These are phyloP conservation scores for Fusarium chuoi DNA, from an alignment of 2,329 filamentous ascomycete species.

Conservation along the genomic window DNA sequence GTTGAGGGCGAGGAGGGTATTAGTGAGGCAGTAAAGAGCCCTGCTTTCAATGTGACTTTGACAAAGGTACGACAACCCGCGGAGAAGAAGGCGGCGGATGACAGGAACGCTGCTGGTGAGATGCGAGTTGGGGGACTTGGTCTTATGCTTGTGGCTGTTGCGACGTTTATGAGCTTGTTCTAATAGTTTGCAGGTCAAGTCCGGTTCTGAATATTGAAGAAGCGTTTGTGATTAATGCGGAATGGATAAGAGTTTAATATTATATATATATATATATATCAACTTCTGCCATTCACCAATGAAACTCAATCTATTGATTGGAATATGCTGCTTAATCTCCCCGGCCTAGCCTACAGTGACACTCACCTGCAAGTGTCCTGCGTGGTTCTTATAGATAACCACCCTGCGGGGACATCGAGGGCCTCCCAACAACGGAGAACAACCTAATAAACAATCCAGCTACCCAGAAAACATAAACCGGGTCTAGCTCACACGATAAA, in stretches of 20 bases:
- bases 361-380: accelerated
- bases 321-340: background rate
- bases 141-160: background rate
- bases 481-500: background rate
- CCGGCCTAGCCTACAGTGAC: too few species aligned
- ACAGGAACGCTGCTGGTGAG: background rate
- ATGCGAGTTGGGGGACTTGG: slow-evolving; percentile 4
- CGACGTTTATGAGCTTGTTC: slow-evolving; percentile 33
- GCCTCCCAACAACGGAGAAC: background rate
- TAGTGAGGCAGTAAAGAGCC: slow-evolving; percentile 33
- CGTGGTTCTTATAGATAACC: background rate
- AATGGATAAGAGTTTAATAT: too few species aligned
- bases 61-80: slow-evolving; percentile 41
- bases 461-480: background rate
- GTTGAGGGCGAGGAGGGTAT: slow-evolving; percentile 17
- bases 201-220: background rate
- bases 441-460: background rate
- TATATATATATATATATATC: background rate
- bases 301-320: too few species aligned
- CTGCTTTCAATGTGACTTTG: slow-evolving; percentile 44
- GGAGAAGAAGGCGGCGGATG: slow-evolving; percentile 21
- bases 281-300: accelerated
- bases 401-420: background rate
- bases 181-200: slow-evolving; percentile 29
- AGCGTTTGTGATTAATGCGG: accelerated